Conservation (phyloP, 2,329 filamentous ascomycete genomes). For the Ascochyta fabae region DNA sequence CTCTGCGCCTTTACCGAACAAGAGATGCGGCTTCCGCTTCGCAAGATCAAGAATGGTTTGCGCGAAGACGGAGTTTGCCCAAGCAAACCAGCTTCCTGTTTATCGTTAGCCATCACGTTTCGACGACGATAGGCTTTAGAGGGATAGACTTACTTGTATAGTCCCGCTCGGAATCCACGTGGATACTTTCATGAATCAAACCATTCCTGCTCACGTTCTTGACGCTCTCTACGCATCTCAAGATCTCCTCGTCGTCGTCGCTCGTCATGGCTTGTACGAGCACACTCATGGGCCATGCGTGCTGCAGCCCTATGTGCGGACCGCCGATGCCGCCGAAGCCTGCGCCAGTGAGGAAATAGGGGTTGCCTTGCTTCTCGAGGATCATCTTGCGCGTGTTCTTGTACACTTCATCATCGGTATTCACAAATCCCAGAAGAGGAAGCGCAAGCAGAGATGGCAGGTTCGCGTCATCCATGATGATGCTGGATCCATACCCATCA, state of each 20-base stretch:
- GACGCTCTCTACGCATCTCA: slow-evolving; percentile 73
- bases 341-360: slow-evolving; percentile 81
- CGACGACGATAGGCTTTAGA: background rate
- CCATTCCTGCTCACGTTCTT: slow-evolving; percentile 77
- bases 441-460: slow-evolving; percentile 80
- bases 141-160: slow-evolving; percentile 72
- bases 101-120: background rate
- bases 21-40: slow-evolving; percentile 82
- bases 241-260: slow-evolving; percentile 82
- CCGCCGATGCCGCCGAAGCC: slow-evolving; percentile 90
- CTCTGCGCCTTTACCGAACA: slow-evolving; percentile 72
- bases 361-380: slow-evolving; percentile 77
- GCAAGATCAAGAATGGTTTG: slow-evolving; percentile 90
- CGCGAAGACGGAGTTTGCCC: slow-evolving; percentile 97
- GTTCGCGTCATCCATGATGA: slow-evolving; percentile 91
- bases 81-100: slow-evolving; percentile 86
- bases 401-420: slow-evolving; percentile 72
- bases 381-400: slow-evolving; percentile 88
- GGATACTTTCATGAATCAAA: slow-evolving; percentile 88
- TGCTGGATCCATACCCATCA: slow-evolving; percentile 81
- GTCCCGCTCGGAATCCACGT: slow-evolving; percentile 71
- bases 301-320: slow-evolving; percentile 78
- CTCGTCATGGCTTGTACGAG: slow-evolving; percentile 90
- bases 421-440: slow-evolving; percentile 78
- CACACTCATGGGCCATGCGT: slow-evolving; percentile 97